Evolutionary conservation across 2,329 filamentous ascomycete species (phyloP).

Genomic region (Dichotomopilus funicola): DNA sequence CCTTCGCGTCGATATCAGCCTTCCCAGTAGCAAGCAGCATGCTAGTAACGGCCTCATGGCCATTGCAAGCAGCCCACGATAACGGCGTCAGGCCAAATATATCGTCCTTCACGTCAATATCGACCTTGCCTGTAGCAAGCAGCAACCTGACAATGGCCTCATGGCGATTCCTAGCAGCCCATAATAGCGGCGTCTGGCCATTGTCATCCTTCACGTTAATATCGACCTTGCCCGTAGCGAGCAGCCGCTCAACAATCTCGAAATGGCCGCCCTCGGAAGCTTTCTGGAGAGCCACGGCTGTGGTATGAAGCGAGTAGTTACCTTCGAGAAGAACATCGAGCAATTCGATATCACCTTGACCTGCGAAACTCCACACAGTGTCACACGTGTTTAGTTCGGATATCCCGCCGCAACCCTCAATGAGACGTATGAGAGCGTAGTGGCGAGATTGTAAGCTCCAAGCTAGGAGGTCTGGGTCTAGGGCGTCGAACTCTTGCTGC

Average conservation of each 20-base stretch:
- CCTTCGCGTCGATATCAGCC: background rate
- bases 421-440: conserved; percentile 9
- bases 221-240: background rate
- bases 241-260: background rate
- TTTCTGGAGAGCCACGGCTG: no score
- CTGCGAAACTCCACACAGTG: conserved; percentile 6
- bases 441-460: conserved; percentile 9
- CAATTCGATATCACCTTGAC: conserved; percentile 8
- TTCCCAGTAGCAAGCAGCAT: background rate
- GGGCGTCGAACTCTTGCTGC: conserved; percentile 9
- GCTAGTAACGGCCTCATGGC: conserved; percentile 3
- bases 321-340: conserved; percentile 2
- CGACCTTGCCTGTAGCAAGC: background rate
- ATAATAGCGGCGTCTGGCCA: background rate
- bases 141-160: background rate
- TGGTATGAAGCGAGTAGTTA: background rate
- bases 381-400: background rate
- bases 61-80: background rate
- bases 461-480: conserved; percentile 1
- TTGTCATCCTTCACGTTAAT: background rate
- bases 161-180: background rate
- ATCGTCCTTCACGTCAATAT: background rate
- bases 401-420: conserved; percentile 5
- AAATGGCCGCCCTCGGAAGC: no score
- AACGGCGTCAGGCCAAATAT: no score